Conservation (phyloP, 345 rosid species). For the Corchorus capsularis region DNA sequence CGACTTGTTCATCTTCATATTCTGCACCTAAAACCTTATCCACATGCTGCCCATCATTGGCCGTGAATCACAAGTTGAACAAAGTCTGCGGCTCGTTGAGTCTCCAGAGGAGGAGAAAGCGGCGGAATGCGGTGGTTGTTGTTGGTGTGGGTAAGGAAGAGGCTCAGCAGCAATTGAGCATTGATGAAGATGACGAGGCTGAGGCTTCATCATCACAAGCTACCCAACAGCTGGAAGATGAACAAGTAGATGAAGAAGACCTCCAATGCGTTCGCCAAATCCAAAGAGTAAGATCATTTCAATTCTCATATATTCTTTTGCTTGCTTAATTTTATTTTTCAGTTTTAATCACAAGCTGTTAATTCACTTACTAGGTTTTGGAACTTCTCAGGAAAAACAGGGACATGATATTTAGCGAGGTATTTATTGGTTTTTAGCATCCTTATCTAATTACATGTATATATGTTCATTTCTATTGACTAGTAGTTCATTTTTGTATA, state of each 20-base stretch:
- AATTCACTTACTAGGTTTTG: constrained; percentile 51
- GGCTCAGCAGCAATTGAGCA: not conserved
- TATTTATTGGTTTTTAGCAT: constrained; percentile 14
- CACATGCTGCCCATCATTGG: constrained; percentile 12
- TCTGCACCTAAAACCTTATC: constrained; percentile 21
- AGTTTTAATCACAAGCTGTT: not conserved
- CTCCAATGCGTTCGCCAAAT: constrained; percentile 36
- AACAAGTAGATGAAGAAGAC: constrained; percentile 30
- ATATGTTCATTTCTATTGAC: not conserved
- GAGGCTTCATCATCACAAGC: constrained; percentile 6
- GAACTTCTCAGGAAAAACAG: constrained; percentile 84
- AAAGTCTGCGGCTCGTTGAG: not conserved
- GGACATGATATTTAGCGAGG: constrained; percentile 92
- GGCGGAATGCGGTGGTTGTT: not conserved
- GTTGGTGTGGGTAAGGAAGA: constrained; percentile 1
- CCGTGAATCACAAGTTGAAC: not conserved
- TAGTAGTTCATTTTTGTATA: not conserved
- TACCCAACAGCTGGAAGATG: constrained; percentile 22
- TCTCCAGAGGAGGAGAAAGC: not conserved
- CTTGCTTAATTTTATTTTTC: not conserved
- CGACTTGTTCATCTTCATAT: not conserved
- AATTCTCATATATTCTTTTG: not conserved
- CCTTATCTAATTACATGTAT: not conserved
- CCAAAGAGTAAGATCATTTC: constrained; percentile 34
- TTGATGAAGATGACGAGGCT: constrained; percentile 1